Base-by-base conservation (phyloP, 176 grass and related monocot species). In the Elaeis guineensis region DNA sequence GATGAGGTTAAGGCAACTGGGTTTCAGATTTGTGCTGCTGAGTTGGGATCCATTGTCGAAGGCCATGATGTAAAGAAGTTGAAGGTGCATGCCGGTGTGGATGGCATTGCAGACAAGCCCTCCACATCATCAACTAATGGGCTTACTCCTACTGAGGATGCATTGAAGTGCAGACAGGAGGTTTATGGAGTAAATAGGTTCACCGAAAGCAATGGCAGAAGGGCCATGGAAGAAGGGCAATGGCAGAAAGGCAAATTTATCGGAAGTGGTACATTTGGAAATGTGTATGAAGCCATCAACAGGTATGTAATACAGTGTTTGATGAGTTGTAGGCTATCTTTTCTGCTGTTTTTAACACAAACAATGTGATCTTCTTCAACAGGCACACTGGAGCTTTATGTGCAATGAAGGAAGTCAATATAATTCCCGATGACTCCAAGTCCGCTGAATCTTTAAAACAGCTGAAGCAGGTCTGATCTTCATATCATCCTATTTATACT, bases 391-490 rank as follows among this genome's bases (percentile, higher is more conserved):
- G 92, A 71, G 92, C 92, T 63, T 80, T 90, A 57, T 96, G 92
- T 87, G 92, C 92, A 49, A 96, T 96, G 92, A 96, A 96, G 74
- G 92, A 96, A 71, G 92, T 96, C 7, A 96, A 96, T 82, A 88
- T 96, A 63, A 96, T 96, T 85, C 92, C 83, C 35, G 92, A 96
- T 59, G 92, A 96, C 75, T 80, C 72, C 32, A 88, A 96, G 80
- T 96, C 86, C 58, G 76, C 52, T 12, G 92, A 96, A 83, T 85
- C 61, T 57, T 61, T 96, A 72, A 90, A 85, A 39, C 92, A 96
- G 19, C 68, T 96, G 68, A 75, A 96, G 64, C 87, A 87, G 83
- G 92, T 96, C 78, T 73, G 32, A 69, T 72, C 26, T 55, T 63
- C 35, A 44, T 29, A 25, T 44, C 19, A 63, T 35, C 9, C 21